These are phyloP conservation scores for Lachnellula suecica DNA, from an alignment of 2,329 filamentous ascomycete species.

Conservation along the genomic window DNA sequence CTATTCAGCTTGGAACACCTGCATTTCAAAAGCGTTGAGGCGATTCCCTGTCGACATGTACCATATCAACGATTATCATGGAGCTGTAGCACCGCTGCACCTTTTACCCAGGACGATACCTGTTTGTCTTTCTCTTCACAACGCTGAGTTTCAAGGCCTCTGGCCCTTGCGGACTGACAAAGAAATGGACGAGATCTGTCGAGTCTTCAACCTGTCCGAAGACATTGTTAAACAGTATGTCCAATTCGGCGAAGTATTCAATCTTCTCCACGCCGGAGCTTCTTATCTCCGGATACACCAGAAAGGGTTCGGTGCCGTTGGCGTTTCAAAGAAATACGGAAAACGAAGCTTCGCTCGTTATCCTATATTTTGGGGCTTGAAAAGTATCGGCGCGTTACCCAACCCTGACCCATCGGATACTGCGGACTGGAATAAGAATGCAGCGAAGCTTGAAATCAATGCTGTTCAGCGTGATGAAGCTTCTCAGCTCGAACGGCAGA, in stretches of 20 bases:
- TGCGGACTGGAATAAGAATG: conserved; percentile 58
- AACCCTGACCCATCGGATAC: conserved; percentile 64
- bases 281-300: conserved; percentile 67
- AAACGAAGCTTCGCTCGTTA: conserved; percentile 65
- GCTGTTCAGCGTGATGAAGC: conserved; percentile 44
- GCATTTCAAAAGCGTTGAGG: conserved; percentile 61
- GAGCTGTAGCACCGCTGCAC: conserved; percentile 62
- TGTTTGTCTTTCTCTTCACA: conserved; percentile 63
- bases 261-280: conserved; percentile 60
- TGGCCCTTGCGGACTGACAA: conserved; percentile 65
- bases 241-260: conserved; percentile 69
- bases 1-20: conserved; percentile 71
- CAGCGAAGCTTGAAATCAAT: conserved; percentile 43
- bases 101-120: conserved; percentile 60
- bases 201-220: conserved; percentile 60
- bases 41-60: conserved; percentile 65
- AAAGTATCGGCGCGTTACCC: conserved; percentile 67
- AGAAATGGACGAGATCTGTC: conserved; percentile 62
- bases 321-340: conserved; percentile 68
- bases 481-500: conserved; percentile 52
- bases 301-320: conserved; percentile 66
- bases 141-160: conserved; percentile 68
- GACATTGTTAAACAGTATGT: conserved; percentile 60
- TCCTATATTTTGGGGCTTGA: conserved; percentile 67
- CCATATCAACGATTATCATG: conserved; percentile 67